These are phyloP conservation scores for Saccharum hybrid DNA, from an alignment of 202 grass and related monocot species.

Conservation along the genomic window DNA sequence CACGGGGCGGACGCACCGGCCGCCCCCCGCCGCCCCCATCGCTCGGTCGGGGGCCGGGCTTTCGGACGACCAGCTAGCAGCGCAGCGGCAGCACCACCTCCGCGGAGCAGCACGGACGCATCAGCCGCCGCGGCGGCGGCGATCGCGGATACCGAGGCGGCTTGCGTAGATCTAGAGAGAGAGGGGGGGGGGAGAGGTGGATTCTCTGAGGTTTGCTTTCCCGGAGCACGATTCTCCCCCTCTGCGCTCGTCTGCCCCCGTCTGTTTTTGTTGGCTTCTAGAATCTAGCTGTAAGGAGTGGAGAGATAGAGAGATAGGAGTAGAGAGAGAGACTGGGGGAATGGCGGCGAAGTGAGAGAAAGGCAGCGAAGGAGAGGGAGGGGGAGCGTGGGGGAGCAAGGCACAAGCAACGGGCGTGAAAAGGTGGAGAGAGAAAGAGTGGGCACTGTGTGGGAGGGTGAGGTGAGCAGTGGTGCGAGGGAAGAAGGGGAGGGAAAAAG, in stretches of 20 bases:
- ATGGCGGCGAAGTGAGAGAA: conserved; percentile 33
- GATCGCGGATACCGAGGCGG: conserved; percentile 47
- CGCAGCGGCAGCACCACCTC: background rate
- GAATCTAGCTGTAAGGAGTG: conserved; percentile 51
- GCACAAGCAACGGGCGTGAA: conserved; percentile 22
- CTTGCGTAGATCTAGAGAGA: conserved; percentile 56
- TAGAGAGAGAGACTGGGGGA: conserved; percentile 3
- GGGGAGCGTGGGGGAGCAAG: background rate
- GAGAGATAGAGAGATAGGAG: conserved; percentile 22
- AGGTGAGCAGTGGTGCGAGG: background rate
- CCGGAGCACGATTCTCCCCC: conserved; percentile 8
- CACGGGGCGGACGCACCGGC: background rate
- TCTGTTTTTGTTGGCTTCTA: conserved; percentile 63
- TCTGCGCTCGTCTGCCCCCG: background rate
- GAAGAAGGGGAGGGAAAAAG: background rate
- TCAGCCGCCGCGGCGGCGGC: background rate
- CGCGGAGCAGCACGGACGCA: background rate
- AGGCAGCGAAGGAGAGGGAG: background rate
- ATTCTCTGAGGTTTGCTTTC: conserved; percentile 28
- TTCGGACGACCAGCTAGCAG: background rate
- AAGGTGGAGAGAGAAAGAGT: conserved; percentile 31
- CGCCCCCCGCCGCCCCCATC: conserved; percentile 35
- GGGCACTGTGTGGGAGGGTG: conserved; percentile 8
- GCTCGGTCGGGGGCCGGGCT: background rate
- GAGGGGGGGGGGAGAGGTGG: background rate